Percentiles rank a stretch among this genome's conserved stretches.
Conservation (phyloP, 768 basidiomycete genomes). For the Termitomyces eurrhizus region DNA sequence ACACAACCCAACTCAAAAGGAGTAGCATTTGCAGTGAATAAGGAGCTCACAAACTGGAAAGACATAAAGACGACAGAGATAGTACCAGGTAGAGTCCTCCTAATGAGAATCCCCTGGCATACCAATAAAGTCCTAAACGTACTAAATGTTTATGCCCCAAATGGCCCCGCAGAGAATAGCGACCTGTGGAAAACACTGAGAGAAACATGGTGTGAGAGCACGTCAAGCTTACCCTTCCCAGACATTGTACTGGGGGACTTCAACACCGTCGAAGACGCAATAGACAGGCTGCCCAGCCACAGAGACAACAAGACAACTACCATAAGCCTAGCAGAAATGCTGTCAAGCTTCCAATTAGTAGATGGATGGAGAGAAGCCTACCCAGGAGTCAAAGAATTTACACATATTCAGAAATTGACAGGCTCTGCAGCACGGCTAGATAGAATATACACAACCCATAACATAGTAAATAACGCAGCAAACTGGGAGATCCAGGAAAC, state of each 20-base stretch:
- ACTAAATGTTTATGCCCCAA: not conserved
- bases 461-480: not conserved
- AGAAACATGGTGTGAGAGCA: not conserved
- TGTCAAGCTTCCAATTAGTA: not conserved
- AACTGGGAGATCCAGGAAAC: not conserved
- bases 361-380: not conserved
- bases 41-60: not conserved
- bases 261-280: not conserved
- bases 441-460: not conserved
- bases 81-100: not conserved
- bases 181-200: not conserved
- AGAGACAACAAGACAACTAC: not conserved
- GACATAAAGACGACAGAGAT: not conserved
- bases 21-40: not conserved
- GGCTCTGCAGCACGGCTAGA: not conserved
- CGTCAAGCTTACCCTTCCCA: not conserved
- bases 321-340: no score
- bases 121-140: not conserved
- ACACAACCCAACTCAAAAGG: not conserved
- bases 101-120: not conserved
- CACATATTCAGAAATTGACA: not conserved
- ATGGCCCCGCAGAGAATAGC: not conserved
- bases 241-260: not conserved
- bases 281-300: not conserved
- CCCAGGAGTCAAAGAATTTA: not conserved